Percentiles rank a stretch among this genome's conserved stretches.
Conservation (phyloP, 208 protist species). For the Angomonas deanei region DNA sequence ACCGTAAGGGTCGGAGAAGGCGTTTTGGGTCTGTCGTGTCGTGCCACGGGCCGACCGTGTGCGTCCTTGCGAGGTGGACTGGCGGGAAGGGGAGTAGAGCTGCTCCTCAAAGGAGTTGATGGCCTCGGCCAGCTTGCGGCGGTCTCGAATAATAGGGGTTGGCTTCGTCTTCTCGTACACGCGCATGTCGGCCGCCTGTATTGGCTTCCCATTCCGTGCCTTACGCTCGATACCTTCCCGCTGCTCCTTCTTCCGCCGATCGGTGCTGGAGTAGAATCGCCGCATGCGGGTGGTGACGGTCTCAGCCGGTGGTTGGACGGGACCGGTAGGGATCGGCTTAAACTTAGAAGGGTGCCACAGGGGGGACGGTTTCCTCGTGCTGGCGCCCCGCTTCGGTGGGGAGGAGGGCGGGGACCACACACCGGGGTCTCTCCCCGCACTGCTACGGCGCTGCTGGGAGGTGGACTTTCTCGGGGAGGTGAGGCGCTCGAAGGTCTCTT, state of each 20-base stretch:
- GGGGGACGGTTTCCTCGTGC: not conserved
- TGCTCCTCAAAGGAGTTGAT: not conserved
- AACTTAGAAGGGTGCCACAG: too few relatives aligned
- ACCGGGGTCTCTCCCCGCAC: not conserved
- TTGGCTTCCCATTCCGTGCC: not conserved
- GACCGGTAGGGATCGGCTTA: not conserved
- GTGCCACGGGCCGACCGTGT: too few relatives aligned
- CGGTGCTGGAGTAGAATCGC: constrained; percentile 5
- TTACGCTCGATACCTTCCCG: constrained; percentile 4
- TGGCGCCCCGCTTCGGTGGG: not conserved
- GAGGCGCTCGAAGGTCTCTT: not conserved
- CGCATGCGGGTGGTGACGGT: constrained; percentile 13
- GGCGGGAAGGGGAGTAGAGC: not conserved
- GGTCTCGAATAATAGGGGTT: not conserved
- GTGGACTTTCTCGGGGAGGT: not conserved
- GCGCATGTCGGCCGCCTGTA: not conserved
- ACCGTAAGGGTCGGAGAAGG: too few relatives aligned
- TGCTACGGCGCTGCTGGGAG: not conserved
- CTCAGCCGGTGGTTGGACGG: not conserved
- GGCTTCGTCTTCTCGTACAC: not conserved
- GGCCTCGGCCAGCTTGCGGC: not conserved
- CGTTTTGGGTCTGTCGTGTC: too few relatives aligned
- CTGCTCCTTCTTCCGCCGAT: constrained; percentile 3
- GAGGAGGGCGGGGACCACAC: not conserved
- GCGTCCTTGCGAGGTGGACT: not conserved